Evolutionary conservation across 1,139 yeast genomes (phyloP).

Genomic region (Pneumocystis canis): DNA sequence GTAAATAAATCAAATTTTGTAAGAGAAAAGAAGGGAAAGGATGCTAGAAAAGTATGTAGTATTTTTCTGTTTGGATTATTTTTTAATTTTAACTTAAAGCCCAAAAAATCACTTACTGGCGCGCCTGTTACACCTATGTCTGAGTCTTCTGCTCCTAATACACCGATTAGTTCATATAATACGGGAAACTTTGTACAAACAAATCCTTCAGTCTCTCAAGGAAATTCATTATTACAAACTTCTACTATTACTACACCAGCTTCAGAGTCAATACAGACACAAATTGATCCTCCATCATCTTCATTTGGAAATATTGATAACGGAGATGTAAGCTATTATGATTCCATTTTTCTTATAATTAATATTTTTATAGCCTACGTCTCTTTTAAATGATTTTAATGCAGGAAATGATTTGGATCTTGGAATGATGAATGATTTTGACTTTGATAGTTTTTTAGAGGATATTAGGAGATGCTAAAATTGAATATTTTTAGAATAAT

Average conservation of each 20-base stretch:
- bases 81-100: constrained; percentile 8
- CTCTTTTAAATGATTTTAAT: constrained; percentile 1
- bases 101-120: constrained; percentile 16
- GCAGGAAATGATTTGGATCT: constrained; percentile 9
- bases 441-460: constrained; percentile 13
- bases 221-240: not conserved
- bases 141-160: constrained; percentile 29
- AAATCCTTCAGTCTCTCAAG: not conserved
- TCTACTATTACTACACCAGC: not conserved
- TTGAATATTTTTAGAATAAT: not conserved
- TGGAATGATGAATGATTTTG: constrained; percentile 13
- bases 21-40: constrained; percentile 29
- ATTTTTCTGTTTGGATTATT: constrained; percentile 9
- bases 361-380: not conserved
- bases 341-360: not conserved
- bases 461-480: constrained; percentile 3
- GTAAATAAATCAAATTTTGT: constrained; percentile 29
- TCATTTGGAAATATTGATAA: not conserved
- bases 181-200: constrained; percentile 14
- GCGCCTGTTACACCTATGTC: constrained; percentile 24
- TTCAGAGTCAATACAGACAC: not conserved
- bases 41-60: constrained; percentile 17
- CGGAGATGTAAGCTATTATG: not conserved
- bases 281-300: not conserved
- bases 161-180: constrained; percentile 27